Evolutionary conservation across 2,329 filamentous ascomycete genomes (phyloP).

Genomic region (Hypoxylon sp.): DNA sequence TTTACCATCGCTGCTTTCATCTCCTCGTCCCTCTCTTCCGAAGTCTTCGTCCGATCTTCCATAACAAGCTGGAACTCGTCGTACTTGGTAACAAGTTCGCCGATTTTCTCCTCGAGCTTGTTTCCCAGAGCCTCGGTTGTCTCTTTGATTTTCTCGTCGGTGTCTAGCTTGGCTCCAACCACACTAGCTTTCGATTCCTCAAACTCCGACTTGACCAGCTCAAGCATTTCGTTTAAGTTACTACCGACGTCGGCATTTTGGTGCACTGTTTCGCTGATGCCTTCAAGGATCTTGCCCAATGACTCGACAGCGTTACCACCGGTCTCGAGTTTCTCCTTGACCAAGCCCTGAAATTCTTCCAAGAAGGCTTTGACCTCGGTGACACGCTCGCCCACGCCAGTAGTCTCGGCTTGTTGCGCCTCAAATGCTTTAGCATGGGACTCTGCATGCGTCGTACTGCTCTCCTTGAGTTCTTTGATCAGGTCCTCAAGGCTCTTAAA

Average conservation of each 20-base stretch:
- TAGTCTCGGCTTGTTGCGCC: slow-evolving; percentile 85
- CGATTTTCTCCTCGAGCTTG: slow-evolving; percentile 75
- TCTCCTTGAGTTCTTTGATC: slow-evolving; percentile 79
- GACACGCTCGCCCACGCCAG: slow-evolving; percentile 81
- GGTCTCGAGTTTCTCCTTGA: slow-evolving; percentile 82
- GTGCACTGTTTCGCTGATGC: slow-evolving; percentile 72
- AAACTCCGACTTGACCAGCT: slow-evolving; percentile 85
- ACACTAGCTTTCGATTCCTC: slow-evolving; percentile 86
- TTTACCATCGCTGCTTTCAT: slow-evolving; percentile 79
- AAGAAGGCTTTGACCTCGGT: slow-evolving; percentile 82
- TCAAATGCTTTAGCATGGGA: slow-evolving; percentile 83
- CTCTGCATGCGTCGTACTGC: slow-evolving; percentile 74
- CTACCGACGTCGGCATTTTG: slow-evolving; percentile 69
- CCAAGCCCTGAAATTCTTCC: slow-evolving; percentile 80
- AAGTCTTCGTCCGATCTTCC: slow-evolving; percentile 78
- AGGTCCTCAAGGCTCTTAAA: slow-evolving; percentile 77
- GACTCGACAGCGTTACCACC: slow-evolving; percentile 79
- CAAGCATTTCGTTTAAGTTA: slow-evolving; percentile 78
- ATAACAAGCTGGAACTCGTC: slow-evolving; percentile 83
- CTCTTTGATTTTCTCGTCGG: slow-evolving; percentile 79
- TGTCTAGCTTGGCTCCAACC: slow-evolving; percentile 83
- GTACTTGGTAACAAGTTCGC: slow-evolving; percentile 85
- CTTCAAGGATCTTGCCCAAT: slow-evolving; percentile 76
- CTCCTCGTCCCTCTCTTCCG: slow-evolving; percentile 78
- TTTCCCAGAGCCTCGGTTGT: slow-evolving; percentile 65